Evolutionary conservation across 2,329 filamentous ascomycete species (phyloP).

Genomic region (Monosporascus sp.): DNA sequence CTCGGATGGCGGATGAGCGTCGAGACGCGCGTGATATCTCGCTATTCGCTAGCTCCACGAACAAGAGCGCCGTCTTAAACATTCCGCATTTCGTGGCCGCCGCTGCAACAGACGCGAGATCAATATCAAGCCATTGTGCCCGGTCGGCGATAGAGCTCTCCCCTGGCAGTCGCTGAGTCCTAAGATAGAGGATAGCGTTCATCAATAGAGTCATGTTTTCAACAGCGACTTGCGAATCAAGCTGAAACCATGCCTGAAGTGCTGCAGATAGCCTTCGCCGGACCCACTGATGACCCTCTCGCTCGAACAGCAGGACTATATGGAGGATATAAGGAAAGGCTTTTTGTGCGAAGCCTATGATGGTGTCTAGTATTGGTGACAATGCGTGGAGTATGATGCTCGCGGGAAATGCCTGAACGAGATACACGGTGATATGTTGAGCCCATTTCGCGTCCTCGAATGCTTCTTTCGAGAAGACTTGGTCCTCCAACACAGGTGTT

Average conservation of each 20-base stretch:
- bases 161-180: constrained; percentile 67
- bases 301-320: constrained; percentile 66
- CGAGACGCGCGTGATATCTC: constrained; percentile 49
- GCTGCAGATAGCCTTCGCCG: constrained; percentile 61
- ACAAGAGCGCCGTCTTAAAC: constrained; percentile 79
- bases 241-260: constrained; percentile 58
- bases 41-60: constrained; percentile 65
- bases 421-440: constrained; percentile 51
- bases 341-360: constrained; percentile 65
- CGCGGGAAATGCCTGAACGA: constrained; percentile 54
- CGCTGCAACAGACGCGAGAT: constrained; percentile 63
- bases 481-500: constrained; percentile 18
- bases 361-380: constrained; percentile 56
- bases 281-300: constrained; percentile 53
- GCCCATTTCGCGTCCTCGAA: constrained; percentile 55
- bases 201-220: constrained; percentile 69
- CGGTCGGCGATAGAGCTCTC: constrained; percentile 78
- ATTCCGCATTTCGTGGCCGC: constrained; percentile 76
- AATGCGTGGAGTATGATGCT: constrained; percentile 68
- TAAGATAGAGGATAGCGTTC: constrained; percentile 79
- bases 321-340: constrained; percentile 83
- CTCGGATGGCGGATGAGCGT: constrained; percentile 56
- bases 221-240: constrained; percentile 38
- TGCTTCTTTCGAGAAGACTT: constrained; percentile 31
- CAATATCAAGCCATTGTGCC: constrained; percentile 78